These are phyloP conservation scores for Penstemon eatonii DNA, from an alignment of 257 asterid species.

Conservation along the genomic window DNA sequence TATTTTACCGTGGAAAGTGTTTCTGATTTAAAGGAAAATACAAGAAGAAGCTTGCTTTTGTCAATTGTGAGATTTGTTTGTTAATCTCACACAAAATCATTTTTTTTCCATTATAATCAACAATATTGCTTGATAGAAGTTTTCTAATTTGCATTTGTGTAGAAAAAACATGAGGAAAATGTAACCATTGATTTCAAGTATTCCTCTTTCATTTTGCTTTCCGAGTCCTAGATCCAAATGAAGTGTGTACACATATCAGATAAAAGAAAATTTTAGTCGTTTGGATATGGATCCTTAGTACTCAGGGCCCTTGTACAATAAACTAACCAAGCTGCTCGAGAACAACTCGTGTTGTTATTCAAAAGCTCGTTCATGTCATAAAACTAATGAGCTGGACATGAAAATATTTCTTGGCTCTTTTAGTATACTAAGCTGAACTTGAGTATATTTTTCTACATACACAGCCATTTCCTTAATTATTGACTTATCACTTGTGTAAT, in stretches of 20 bases:
- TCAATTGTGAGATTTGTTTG: background rate
- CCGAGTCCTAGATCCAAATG: slow-evolving; percentile 2
- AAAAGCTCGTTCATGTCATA: slow-evolving; percentile 15
- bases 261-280: too few relatives aligned
- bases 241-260: background rate
- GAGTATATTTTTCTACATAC: background rate
- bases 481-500: background rate
- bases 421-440: slow-evolving; percentile 9
- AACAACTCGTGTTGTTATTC: slow-evolving; percentile 1
- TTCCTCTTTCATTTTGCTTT: background rate
- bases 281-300: background rate
- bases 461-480: background rate
- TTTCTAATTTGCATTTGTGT: background rate
- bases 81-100: background rate
- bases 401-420: background rate
- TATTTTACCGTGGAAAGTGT: background rate
- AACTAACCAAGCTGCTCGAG: slow-evolving; percentile 1
- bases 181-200: background rate
- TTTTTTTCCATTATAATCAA: background rate
- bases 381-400: background rate
- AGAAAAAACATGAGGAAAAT: background rate
- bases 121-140: too few relatives aligned
- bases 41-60: background rate
- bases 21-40: slow-evolving; percentile 5
- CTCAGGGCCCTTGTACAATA: background rate